Evolutionary conservation across 371 early-diverging fungal species (phyloP).

Genomic region (Lichtheimia corymbifera): DNA sequence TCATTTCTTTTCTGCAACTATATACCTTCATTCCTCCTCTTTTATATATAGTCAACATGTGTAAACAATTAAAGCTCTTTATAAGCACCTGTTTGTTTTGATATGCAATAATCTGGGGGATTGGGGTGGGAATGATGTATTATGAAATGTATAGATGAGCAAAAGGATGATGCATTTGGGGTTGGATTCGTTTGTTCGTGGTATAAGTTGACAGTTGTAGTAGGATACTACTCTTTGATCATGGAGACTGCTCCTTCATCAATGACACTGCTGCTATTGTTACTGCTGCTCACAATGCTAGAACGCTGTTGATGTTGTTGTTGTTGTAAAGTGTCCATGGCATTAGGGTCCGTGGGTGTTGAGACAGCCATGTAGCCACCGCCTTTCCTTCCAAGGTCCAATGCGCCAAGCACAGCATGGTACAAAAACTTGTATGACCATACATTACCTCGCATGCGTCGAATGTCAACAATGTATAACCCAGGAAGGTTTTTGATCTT

Average conservation of each 20-base stretch:
- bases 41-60: not conserved
- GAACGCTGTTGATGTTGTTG: slow-evolving; percentile 4
- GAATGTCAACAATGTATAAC: slow-evolving; percentile 89
- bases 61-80: too few relatives aligned
- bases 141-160: too few relatives aligned
- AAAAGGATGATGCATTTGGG: too few relatives aligned
- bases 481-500: slow-evolving; percentile 85
- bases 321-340: slow-evolving; percentile 1
- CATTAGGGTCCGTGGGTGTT: not conserved
- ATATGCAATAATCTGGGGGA: too few relatives aligned
- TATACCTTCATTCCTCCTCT: not conserved
- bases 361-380: slow-evolving; percentile 27
- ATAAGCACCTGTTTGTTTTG: too few relatives aligned
- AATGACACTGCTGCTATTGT: slow-evolving; percentile 8
- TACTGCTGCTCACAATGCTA: slow-evolving; percentile 14
- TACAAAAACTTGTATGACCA: slow-evolving; percentile 94
- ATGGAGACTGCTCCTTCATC: not conserved
- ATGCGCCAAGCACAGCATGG: slow-evolving; percentile 61
- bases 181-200: too few relatives aligned
- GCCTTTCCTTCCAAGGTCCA: slow-evolving; percentile 57
- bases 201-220: too few relatives aligned
- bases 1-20: not conserved
- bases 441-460: slow-evolving; percentile 86
- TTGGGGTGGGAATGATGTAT: too few relatives aligned
- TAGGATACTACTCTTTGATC: not conserved